phyloP scores from a whole-genome alignment of 75 land plant genomes.

The Pseudotsuga menziesii region DNA sequence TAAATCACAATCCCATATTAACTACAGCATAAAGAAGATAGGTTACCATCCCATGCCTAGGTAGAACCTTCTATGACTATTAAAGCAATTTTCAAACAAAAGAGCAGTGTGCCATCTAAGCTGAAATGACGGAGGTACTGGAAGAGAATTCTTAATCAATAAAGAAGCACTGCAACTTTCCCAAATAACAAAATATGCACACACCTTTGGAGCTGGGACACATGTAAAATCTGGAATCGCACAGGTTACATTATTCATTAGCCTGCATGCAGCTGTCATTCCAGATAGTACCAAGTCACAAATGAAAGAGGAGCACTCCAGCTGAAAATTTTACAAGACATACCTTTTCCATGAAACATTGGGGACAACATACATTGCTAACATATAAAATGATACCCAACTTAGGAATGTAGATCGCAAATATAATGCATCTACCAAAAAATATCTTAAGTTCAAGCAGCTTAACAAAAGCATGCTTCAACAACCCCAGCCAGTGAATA shows the following conservation, averaged over 20 bases:
- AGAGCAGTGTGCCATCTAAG: neutral
- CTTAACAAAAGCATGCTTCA: neutral
- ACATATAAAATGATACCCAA: neutral
- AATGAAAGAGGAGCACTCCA: neutral
- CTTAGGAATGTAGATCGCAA: conserved; percentile 6
- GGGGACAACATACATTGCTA: neutral
- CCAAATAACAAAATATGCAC: neutral
- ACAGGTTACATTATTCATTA: conserved; percentile 55
- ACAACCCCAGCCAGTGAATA: neutral
- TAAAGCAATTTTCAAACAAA: neutral
- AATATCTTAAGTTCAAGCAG: neutral
- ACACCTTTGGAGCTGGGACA: conserved; percentile 76
- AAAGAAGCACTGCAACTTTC: neutral
- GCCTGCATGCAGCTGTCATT: conserved; percentile 60
- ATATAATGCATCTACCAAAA: neutral
- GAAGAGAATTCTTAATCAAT: neutral
- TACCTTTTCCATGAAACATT: neutral
- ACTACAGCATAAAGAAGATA: too few relatives aligned
- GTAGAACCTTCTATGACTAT: neutral
- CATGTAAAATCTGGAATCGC: conserved; percentile 92
- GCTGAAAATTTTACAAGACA: neutral
- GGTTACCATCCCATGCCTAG: too few relatives aligned
- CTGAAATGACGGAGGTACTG: neutral
- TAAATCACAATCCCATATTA: too few relatives aligned
- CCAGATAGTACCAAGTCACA: conserved; percentile 13